Evolutionary conservation across 805 yeast genomes (phyloP), one percentile per base, ranked within the genome.

Genomic region (Cyberlindnera xylosilytica): DNA sequence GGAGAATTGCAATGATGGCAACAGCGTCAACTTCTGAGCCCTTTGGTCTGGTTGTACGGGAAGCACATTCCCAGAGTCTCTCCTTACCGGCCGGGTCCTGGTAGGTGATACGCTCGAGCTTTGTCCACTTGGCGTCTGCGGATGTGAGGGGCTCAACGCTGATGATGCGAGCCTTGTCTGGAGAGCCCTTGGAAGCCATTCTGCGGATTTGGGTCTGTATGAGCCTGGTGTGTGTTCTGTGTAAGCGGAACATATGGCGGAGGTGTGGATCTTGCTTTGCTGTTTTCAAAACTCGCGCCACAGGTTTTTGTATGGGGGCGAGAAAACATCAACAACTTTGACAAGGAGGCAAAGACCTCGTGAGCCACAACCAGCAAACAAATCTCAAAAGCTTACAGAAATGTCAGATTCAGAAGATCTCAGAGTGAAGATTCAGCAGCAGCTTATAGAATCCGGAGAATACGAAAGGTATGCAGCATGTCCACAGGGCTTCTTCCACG

Each of bases 1-100:
- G 73, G 39, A 89, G 63, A 15, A 89, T 68, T 0, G 96, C 90
- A 23, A 90, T 68, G 35, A 91, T 83, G 3, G 91, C 90, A n/a
- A 93, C 97, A 1, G 96, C 98, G 61, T 91, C 99, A 20, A 83
- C 71, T 4, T 75, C 78, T 3, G 62, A 57, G 2, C 49, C 49
- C n/a, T 46, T 33, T 6, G 60, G 60, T 50, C 56, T 54, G 4
- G 62, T 57, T 7, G 60, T 42, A 12, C 80, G 65, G 11, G 76
- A 77, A 3, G 96, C 95, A 77, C 81, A 82, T 63, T 91, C 99
- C 97, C 98, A 91, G 39, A 80, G 83, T 31, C 97, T 73, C 13
- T 59, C 61, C 13, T 63, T 68, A 1, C 95, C 95, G 20, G 68
- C 66, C 6, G 96, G 91, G 51, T 85, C 95, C n/a, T 54, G 46